Evolutionary conservation across 2,329 filamentous ascomycete species (phyloP), one percentile per base, ranked within the genome.

Genomic region (Stagonosporopsis vannaccii): DNA sequence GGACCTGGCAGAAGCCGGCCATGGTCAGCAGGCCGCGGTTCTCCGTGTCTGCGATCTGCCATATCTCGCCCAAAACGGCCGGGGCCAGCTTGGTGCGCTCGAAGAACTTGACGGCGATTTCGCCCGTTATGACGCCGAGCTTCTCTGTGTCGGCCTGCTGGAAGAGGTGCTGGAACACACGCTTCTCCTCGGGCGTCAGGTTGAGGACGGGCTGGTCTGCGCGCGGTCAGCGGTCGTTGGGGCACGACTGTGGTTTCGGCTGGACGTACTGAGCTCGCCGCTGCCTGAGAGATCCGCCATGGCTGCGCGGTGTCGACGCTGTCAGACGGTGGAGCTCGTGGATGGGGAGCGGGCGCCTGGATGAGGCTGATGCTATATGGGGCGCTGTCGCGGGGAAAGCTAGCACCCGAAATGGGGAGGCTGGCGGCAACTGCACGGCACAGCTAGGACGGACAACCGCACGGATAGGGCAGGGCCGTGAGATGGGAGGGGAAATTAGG

Each of bases 31-130:
- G 90, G 48, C 95, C 95, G 63, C 93, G 87, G 80, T 99, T 99
- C 80, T 98, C 94, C 65, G 87, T 92, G 80, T 99, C 95, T 66
- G 95, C 94, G 75, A 99, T 95, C 80, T 98, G 94, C 95, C 95
- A 99, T 84, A 99, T 98, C 90, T 97, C 77, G 77, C 94, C 95
- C 57, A 99, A 84, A 44, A 95, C 84, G 60, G 91, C 87, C 50
- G 93, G 91, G 59, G 94, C 87, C 44, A 99, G 83, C 66, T 90
- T 89, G 41, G 95, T 98, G 82, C 95, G 95, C 78, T 98, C 93
- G 74, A 99, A 99, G 82, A 99, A 98, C 75, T 92, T 91, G 76
- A 99, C 93, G 56, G 95, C 95, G 59, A 96, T 85, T 78, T 99
- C 95, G 77, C 95, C 95, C 17, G 95, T 97, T 30, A 99, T 91